These are phyloP conservation scores for Porcisia deanei DNA, from an alignment of 208 protist species.

Conservation along the genomic window DNA sequence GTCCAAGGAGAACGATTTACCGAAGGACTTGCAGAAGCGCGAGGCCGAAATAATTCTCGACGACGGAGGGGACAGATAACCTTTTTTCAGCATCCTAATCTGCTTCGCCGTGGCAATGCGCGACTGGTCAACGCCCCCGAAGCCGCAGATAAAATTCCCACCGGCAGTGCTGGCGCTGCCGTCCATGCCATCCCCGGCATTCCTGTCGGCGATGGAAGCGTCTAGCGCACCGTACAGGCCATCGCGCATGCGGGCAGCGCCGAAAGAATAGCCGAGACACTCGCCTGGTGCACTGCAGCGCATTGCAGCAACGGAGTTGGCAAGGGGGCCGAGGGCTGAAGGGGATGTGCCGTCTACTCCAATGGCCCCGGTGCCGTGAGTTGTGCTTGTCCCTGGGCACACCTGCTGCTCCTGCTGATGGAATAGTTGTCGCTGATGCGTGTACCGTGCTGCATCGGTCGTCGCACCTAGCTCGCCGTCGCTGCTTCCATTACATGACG, in stretches of 20 bases:
- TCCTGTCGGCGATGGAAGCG: constrained; percentile 20
- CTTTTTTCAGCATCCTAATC: constrained; percentile 42
- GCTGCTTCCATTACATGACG: constrained; percentile 47
- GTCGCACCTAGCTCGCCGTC: constrained; percentile 37
- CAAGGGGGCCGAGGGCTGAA: constrained; percentile 14
- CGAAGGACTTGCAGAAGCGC: constrained; percentile 62
- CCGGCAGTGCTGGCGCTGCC: constrained; percentile 6
- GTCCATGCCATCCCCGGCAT: neutral
- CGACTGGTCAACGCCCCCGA: constrained; percentile 6
- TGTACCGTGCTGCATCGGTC: constrained; percentile 30
- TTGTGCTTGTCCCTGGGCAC: constrained; percentile 14
- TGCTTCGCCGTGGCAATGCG: constrained; percentile 28
- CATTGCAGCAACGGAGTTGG: constrained; percentile 17
- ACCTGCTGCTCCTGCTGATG: constrained; percentile 15
- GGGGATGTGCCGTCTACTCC: constrained; percentile 15
- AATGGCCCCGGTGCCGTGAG: constrained; percentile 11
- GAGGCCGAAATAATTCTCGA: constrained; percentile 66
- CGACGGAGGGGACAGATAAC: constrained; percentile 32
- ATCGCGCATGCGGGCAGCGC: constrained; percentile 9
- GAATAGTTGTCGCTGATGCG: constrained; percentile 28
- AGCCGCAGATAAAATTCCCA: neutral
- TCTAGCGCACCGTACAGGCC: constrained; percentile 16
- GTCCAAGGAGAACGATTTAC: constrained; percentile 58
- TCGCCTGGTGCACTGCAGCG: constrained; percentile 27
- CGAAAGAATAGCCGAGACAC: constrained; percentile 25